Conservation (phyloP, 441 rosid genomes). For the Erodium texanum region DNA sequence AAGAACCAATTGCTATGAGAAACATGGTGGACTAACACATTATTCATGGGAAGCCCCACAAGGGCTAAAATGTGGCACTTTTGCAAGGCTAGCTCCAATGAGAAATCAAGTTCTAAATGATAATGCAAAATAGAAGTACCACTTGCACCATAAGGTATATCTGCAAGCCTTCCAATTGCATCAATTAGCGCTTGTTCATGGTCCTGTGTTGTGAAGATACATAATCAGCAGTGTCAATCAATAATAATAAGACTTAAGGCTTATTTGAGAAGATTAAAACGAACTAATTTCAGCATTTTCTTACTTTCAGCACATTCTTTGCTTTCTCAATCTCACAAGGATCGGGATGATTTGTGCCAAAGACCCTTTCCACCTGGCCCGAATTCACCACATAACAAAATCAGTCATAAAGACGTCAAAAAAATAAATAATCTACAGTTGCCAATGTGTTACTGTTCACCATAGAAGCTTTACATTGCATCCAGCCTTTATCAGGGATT, state of each 20-base stretch:
- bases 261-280: not conserved
- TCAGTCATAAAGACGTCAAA: not conserved
- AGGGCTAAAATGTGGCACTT: not conserved
- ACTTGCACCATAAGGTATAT: slow-evolving; percentile 92
- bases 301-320: slow-evolving; percentile 67
- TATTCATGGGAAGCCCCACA: not conserved
- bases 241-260: not conserved
- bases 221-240: not conserved
- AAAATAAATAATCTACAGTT: no score
- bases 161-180: slow-evolving; percentile 90
- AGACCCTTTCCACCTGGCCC: slow-evolving; percentile 80
- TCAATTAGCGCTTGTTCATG: slow-evolving; percentile 83
- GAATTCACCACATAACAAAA: slow-evolving; percentile 9
- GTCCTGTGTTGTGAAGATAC: slow-evolving; percentile 44
- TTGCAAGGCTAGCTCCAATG: not conserved
- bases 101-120: not conserved
- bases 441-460: no score
- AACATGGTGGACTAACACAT: not conserved
- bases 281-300: slow-evolving; percentile 17
- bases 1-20: slow-evolving; percentile 6
- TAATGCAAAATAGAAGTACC: slow-evolving; percentile 50
- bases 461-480: no score
- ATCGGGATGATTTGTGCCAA: slow-evolving; percentile 62
- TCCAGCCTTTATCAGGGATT: no score
- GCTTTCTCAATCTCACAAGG: slow-evolving; percentile 77